phyloP scores from a whole-genome alignment of 179 eudicot species.

The Gypsophila paniculata region DNA sequence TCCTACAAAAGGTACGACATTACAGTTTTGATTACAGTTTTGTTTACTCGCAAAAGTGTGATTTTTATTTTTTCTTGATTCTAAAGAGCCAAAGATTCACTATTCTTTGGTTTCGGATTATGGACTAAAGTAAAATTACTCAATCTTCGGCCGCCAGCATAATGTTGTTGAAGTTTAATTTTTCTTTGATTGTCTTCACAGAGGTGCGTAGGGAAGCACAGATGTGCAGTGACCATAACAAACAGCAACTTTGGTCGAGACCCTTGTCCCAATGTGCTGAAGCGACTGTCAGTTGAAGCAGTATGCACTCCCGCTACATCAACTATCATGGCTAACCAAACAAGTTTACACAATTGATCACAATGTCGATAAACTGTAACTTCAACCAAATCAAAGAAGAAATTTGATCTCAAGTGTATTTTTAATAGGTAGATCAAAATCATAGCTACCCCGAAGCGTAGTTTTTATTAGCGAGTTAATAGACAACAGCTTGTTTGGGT shows the following conservation, averaged over 20 bases:
- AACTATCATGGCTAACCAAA: conserved; percentile 25
- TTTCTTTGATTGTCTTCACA: conserved; percentile 25
- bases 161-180: background rate
- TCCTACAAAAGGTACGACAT: conserved; percentile 60
- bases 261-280: conserved; percentile 90
- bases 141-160: background rate
- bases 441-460: conserved; percentile 22
- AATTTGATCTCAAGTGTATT: conserved; percentile 25
- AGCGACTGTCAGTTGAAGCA: conserved; percentile 86
- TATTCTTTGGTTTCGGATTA: background rate
- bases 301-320: conserved; percentile 45
- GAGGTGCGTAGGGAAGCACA: conserved; percentile 74
- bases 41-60: conserved; percentile 1
- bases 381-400: conserved; percentile 14
- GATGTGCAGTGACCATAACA: conserved; percentile 71
- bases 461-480: conserved; percentile 15
- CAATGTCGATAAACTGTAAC: conserved; percentile 11
- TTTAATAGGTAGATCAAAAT: conserved; percentile 29
- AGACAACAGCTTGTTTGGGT: conserved; percentile 14
- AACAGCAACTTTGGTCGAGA: conserved; percentile 74
- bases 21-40: background rate
- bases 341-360: conserved; percentile 33
- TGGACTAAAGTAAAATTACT: too few species aligned
- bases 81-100: background rate
- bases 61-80: background rate